Percentiles rank a stretch among this genome's conserved stretches.
Conservation (phyloP, 2,329 filamentous ascomycete species). For the Fusarium humuli region DNA sequence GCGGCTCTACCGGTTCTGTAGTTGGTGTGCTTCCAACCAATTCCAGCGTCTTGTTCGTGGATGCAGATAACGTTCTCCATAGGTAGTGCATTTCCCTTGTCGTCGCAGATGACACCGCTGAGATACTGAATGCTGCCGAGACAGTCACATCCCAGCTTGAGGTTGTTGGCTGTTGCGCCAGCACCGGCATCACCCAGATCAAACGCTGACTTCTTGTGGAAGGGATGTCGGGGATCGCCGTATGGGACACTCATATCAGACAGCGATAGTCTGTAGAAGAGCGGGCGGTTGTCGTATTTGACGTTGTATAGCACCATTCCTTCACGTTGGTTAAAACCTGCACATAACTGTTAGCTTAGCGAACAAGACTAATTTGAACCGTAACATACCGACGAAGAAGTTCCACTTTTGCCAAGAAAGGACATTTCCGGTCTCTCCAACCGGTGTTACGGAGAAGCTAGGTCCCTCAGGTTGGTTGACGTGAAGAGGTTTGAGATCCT, state of each 20-base stretch:
- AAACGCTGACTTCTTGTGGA: conserved; percentile 77
- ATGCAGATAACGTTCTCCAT: conserved; percentile 73
- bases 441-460: conserved; percentile 66
- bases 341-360: rapidly evolving
- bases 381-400: conserved; percentile 65
- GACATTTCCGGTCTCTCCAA: conserved; percentile 52
- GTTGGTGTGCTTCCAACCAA: conserved; percentile 80
- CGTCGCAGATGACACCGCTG: conserved; percentile 64
- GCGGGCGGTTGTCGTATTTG: conserved; percentile 71
- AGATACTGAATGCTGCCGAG: conserved; percentile 75
- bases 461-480: conserved; percentile 77
- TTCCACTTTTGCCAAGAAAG: conserved; percentile 75
- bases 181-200: conserved; percentile 78
- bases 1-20: conserved; percentile 70
- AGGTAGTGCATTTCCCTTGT: conserved; percentile 64
- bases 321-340: conserved; percentile 74
- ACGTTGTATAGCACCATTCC: conserved; percentile 78
- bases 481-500: conserved; percentile 76
- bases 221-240: conserved; percentile 72
- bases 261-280: conserved; percentile 76
- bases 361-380: rapidly evolving
- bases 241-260: conserved; percentile 80
- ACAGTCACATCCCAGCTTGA: conserved; percentile 76
- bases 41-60: conserved; percentile 77
- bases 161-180: conserved; percentile 75